Evolutionary conservation across 148 eudicot species (phyloP), one percentile per base, ranked within the genome.

Genomic region (Rhododendron kiyosumense): DNA sequence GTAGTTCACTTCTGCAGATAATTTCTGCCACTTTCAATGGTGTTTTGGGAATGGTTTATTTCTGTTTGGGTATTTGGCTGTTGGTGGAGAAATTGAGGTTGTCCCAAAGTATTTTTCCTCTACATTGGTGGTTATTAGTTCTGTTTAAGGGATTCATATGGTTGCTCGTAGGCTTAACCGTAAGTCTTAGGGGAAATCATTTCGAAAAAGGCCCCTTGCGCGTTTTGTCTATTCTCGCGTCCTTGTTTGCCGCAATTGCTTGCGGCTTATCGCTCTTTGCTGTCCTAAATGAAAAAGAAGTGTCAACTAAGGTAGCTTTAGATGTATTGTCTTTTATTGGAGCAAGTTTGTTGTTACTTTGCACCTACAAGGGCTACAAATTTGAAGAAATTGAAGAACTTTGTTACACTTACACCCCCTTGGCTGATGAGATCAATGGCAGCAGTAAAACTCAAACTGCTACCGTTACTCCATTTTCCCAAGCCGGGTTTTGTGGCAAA

Each of bases 321-420:
- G 98, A 96, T 90, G 71, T 89, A 32, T 30, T 90, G 3, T 89
- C 91, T 65, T 92, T 94, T 89, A 28, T 94, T 79, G 98, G 98
- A 88, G 94, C 93, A 32, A 74, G 90, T 87, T 88, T 96, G 63
- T 77, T 96, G 87, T 73, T 96, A 84, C 79, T 92, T 30, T 92
- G 98, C 85, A 87, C 95, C 59, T 96, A 90, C 85, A 94, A 88
- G 88, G 94, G 93, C 11, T 90, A 73, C 79, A 86, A 85, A 51
- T 61, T 75, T 85, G 93, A 90, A 45, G 93, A 84, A 78, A 83
- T 81, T 76, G 89, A 67, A 7, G 92, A 89, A 15, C 15, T 83
- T 90, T 93, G 78, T 32, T 71, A 30, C 41, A 30, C 18, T 5
- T 92, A 91, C 87, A 83, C 92, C 45, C 94, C 96, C 52, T 88